Base-by-base conservation (phyloP, 140 eudicot genomes). In the Bidens hawaiensis region DNA sequence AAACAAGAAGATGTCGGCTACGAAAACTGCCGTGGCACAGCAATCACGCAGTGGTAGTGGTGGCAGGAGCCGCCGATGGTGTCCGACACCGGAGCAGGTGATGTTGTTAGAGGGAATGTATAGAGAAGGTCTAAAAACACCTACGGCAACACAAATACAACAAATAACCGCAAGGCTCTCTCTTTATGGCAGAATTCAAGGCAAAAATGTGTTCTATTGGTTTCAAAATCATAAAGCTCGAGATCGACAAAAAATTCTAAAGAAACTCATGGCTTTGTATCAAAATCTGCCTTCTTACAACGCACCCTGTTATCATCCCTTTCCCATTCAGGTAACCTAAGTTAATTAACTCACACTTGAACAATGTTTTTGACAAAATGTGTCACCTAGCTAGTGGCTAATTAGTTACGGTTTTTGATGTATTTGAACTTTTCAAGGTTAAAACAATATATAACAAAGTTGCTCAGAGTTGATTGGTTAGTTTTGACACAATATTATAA, bases 221-320 rank as follows among this genome's bases (percentile, higher is more conserved):
- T 86, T 86, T 53, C 95, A 86, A 54, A 86, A 86, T 42, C 90
- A 86, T 77, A 86, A 86, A 71, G 95, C 95, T 31, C 76, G 95
- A 27, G 95, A 86, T 31, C 77, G 91, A 31, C 95, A 83, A 61
- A 87, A 87, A 59, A 62, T 83, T 23, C 64, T 88, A 36, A 87
- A 75, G 77, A 81, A 67, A 76, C 71, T 86, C 15, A 25, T 74
- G 74, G 68, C 69, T 16, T 65, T 66, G 62, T 66, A 66, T 74
- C 78, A 74, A 66, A 56, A 58, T 26, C 74, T 65, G 36, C 41
- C 78, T 34, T 36, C 73, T 25, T 73, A 57, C 25, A 57, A 26
- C 47, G 18, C 62, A 45, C 19, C 57, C 54, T 28, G 5, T 28
- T 5, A 28, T 28, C 33, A 28, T 28, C 33, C 33, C 33, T 28